Evolutionary conservation across 208 protist species (phyloP), one percentile per base, ranked within the genome.

Genomic region (Wallacemonas sp.): DNA sequence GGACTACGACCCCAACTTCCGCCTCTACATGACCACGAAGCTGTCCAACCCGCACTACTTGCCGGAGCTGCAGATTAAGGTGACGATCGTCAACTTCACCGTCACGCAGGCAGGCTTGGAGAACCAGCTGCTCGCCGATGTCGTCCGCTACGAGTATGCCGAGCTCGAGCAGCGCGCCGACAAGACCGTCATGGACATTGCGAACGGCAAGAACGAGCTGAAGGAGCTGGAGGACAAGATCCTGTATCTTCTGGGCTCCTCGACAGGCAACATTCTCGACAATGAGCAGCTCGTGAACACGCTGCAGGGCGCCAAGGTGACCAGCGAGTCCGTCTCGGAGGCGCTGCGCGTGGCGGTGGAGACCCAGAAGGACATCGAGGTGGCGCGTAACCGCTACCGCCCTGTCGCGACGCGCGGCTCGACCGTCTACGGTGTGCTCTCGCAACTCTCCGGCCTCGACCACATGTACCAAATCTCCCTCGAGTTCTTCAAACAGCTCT

Each of bases 1-100:
- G 33, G 96, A 98, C 68, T 98, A 98, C 76, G 86, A 97, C 66
- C 83, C 86, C 16, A 87, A 96, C 54, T 99, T 98, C 77, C 79
- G 84, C 3, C 81, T 99, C 14, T 99, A 97, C 83, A 95, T 99
- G 71, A 98, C 97, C 8, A 98, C 90, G 26, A 98, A 98, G 74
- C 77, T 98, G 48, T 61, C 92, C 30, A 99, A 98, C 70, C 97
- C 97, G 12, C 87, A 96, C 78, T 98, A 97, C 74, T 70, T 94
- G n/a, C 97, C 97, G 9, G 97, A 99, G 71, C 76, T 98, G 34
- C 96, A 96, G 65, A 97, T 97, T 73, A 98, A 97, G 68, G 86
- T 93, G 33, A 95, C 92, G 12, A 86, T 98, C 24, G 75, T 96
- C 49, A 98, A 98, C 82, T 98, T 98, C 80, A 98, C 92, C n/a